phyloP scores from a whole-genome alignment of 2,329 filamentous ascomycete genomes.

The Arthrinium phaeospermum region DNA sequence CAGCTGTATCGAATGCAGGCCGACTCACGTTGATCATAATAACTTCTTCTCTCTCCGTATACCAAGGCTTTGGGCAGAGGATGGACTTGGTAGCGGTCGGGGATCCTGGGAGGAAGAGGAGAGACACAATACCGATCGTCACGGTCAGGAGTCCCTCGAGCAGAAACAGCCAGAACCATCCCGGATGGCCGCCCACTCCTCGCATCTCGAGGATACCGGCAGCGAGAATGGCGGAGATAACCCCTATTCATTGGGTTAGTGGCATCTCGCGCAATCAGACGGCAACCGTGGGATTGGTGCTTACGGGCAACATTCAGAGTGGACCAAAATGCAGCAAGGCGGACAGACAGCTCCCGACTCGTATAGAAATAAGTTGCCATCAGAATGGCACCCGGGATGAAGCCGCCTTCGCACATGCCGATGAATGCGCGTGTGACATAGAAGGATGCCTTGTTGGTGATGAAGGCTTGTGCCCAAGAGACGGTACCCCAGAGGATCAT shows the following conservation, averaged over 20 bases:
- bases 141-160: constrained; percentile 63
- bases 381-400: constrained; percentile 62
- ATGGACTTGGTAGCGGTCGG: constrained; percentile 68
- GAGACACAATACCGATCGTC: constrained; percentile 58
- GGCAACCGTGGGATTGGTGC: constrained; percentile 33
- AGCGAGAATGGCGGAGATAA: constrained; percentile 53
- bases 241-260: constrained; percentile 49
- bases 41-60: constrained; percentile 69
- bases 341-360: constrained; percentile 28
- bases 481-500: constrained; percentile 56
- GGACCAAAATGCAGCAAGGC: constrained; percentile 21
- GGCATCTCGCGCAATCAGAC: constrained; percentile 42
- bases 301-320: constrained; percentile 39
- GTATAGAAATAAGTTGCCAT: constrained; percentile 69
- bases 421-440: constrained; percentile 48
- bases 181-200: constrained; percentile 42
- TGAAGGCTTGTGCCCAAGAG: constrained; percentile 50
- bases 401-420: constrained; percentile 54
- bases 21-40: constrained; percentile 67
- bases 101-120: constrained; percentile 65
- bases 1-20: neutral
- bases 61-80: constrained; percentile 69
- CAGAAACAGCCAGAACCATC: constrained; percentile 58
- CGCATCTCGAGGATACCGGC: constrained; percentile 45
- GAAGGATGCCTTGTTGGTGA: constrained; percentile 48